Evolutionary conservation across 495 filamentous ascomycete genomes (phyloP).

Genomic region (Penicillium antarcticum): DNA sequence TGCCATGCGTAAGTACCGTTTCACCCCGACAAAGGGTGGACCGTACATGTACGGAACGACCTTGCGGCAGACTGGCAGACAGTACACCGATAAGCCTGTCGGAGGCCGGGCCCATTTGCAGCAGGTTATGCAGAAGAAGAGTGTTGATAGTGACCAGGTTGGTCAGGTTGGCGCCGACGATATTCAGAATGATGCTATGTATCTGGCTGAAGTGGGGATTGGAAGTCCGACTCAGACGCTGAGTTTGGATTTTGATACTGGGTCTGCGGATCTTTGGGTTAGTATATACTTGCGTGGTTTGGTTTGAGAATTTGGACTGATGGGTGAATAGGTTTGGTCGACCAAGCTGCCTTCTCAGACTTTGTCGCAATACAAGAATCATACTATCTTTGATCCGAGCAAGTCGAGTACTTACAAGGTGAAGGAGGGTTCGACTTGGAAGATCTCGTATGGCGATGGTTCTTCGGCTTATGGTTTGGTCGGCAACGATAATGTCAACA

Average conservation of each 20-base stretch:
- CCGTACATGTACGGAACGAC: slow-evolving; percentile 56
- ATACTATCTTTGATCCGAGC: slow-evolving; percentile 53
- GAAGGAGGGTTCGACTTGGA: slow-evolving; percentile 52
- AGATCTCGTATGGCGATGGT: slow-evolving; percentile 71
- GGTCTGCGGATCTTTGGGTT: slow-evolving; percentile 78
- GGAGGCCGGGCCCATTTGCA: slow-evolving; percentile 45
- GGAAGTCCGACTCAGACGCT: slow-evolving; percentile 67
- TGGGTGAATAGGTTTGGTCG: slow-evolving; percentile 55
- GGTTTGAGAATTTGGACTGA: neutral
- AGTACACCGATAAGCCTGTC: slow-evolving; percentile 35
- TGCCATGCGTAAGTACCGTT: slow-evolving; percentile 65
- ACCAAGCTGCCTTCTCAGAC: slow-evolving; percentile 46
- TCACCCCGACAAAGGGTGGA: slow-evolving; percentile 65
- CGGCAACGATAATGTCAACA: slow-evolving; percentile 62
- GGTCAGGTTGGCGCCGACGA: slow-evolving; percentile 68
- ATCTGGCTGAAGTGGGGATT: slow-evolving; percentile 63
- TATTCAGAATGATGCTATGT: slow-evolving; percentile 69
- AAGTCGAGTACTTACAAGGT: slow-evolving; percentile 61
- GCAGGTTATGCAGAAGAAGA: slow-evolving; percentile 51
- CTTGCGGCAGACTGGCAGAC: slow-evolving; percentile 44
- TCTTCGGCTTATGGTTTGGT: slow-evolving; percentile 68
- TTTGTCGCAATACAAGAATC: slow-evolving; percentile 33
- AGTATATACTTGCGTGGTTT: slow-evolving; percentile 8
- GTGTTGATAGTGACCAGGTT: slow-evolving; percentile 29
- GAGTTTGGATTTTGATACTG: slow-evolving; percentile 73